phyloP scores from a whole-genome alignment of 2,329 filamentous ascomycete genomes.

The Exophiala phaeomuriformis region DNA sequence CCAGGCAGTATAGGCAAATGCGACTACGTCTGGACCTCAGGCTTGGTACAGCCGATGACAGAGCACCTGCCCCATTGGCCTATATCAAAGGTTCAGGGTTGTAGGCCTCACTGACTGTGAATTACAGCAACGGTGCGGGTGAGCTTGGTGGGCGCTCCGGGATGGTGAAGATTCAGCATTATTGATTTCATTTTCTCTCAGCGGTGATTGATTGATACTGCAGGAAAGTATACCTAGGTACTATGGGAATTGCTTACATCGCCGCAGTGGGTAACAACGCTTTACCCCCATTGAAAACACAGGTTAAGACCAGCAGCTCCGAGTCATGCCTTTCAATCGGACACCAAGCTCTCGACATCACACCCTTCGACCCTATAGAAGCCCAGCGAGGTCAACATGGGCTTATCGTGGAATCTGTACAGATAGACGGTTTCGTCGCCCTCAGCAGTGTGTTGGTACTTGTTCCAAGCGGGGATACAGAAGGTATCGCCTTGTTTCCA shows the following conservation, averaged over 20 bases:
- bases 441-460: slow-evolving; percentile 43
- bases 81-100: no score
- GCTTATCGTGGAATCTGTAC: slow-evolving; percentile 46
- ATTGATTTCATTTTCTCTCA: not conserved
- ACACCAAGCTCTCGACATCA: slow-evolving; percentile 38
- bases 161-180: not conserved
- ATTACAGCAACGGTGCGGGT: not conserved
- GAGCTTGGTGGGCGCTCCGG: not conserved
- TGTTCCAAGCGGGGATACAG: slow-evolving; percentile 48
- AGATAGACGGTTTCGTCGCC: slow-evolving; percentile 39
- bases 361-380: slow-evolving; percentile 41
- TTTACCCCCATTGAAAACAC: not conserved
- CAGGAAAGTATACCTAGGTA: not conserved
- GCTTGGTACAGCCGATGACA: no score
- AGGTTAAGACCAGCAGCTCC: not conserved
- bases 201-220: not conserved
- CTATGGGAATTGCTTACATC: not conserved
- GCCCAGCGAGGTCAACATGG: slow-evolving; percentile 47
- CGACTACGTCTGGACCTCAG: no score
- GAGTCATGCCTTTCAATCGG: slow-evolving; percentile 19
- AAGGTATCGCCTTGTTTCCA: slow-evolving; percentile 46
- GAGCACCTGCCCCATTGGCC: no score
- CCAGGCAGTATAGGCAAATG: no score
- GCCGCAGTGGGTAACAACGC: not conserved
- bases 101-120: no score